Percentiles rank a stretch among this genome's conserved stretches.
Conservation (phyloP, 2,329 filamentous ascomycete genomes). For the Whalleya microplaca region DNA sequence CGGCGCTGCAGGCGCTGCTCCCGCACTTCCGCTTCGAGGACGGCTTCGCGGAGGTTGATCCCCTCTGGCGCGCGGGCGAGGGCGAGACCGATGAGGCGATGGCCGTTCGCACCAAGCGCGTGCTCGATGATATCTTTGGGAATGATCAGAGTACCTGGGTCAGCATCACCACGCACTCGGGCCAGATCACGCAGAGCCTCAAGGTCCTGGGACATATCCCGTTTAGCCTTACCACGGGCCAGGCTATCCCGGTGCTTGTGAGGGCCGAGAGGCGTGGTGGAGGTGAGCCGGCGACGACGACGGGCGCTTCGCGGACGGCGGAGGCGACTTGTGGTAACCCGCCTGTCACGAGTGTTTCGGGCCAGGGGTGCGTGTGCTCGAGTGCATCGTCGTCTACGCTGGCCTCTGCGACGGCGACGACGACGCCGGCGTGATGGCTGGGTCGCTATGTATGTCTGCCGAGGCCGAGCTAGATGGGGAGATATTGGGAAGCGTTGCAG, state of each 20-base stretch:
- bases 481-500: neutral
- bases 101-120: constrained; percentile 50
- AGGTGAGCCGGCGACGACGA: constrained; percentile 33
- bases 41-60: constrained; percentile 61
- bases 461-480: no score
- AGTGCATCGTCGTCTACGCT: constrained; percentile 13
- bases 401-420: constrained; percentile 19
- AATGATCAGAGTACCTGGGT: constrained; percentile 58
- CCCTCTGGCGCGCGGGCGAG: constrained; percentile 47
- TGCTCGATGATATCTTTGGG: constrained; percentile 61
- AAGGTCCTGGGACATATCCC: constrained; percentile 61
- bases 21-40: constrained; percentile 61
- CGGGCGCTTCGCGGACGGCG: constrained; percentile 41
- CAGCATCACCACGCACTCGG: constrained; percentile 63
- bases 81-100: constrained; percentile 53
- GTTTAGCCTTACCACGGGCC: constrained; percentile 67
- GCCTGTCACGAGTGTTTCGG: constrained; percentile 47
- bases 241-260: constrained; percentile 69
- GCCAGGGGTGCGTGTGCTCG: constrained; percentile 48
- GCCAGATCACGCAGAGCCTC: constrained; percentile 57
- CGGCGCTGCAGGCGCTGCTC: constrained; percentile 55
- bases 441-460: neutral
- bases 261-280: constrained; percentile 52
- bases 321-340: constrained; percentile 49
- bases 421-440: neutral